Evolutionary conservation across 2,329 filamentous ascomycete genomes (phyloP).

Genomic region (Aspergillus sp.): DNA sequence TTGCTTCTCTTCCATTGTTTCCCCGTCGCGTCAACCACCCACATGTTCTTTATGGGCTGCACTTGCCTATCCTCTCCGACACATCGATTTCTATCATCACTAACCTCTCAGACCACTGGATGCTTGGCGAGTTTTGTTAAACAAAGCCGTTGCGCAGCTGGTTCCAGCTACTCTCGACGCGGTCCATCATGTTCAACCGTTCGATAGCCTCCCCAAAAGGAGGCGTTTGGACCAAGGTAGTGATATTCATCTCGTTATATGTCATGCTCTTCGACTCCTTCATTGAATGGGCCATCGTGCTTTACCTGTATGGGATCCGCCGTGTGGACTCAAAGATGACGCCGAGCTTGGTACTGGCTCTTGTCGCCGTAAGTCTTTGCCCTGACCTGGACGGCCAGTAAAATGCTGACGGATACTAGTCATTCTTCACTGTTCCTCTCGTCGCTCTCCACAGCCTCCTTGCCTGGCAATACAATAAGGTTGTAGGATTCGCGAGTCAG

Average conservation of each 20-base stretch:
- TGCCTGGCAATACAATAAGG: slow-evolving; percentile 41
- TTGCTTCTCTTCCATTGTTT: slow-evolving; percentile 7
- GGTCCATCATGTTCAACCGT: slow-evolving; percentile 14
- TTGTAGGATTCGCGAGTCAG: slow-evolving; percentile 31
- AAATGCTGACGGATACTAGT: slow-evolving; percentile 25
- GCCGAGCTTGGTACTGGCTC: slow-evolving; percentile 37
- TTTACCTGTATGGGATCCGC: slow-evolving; percentile 38
- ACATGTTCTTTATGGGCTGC: neutral
- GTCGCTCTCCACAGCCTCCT: slow-evolving; percentile 41
- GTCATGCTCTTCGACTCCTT: slow-evolving; percentile 38
- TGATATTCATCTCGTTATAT: slow-evolving; percentile 41
- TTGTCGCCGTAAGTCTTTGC: slow-evolving; percentile 36
- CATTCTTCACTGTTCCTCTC: slow-evolving; percentile 40
- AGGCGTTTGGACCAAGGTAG: slow-evolving; percentile 38
- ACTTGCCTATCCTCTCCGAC: neutral
- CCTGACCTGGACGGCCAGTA: neutral
- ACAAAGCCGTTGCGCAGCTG: slow-evolving; percentile 11
- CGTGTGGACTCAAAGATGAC: slow-evolving; percentile 44
- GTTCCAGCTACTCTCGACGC: neutral
- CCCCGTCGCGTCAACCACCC: neutral
- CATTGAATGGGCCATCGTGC: slow-evolving; percentile 36
- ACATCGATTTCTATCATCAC: neutral
- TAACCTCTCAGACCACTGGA: neutral
- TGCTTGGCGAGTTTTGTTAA: neutral
- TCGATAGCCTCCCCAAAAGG: slow-evolving; percentile 24